phyloP scores from a whole-genome alignment of 495 filamentous ascomycete species.

The Penicillium manginii region DNA sequence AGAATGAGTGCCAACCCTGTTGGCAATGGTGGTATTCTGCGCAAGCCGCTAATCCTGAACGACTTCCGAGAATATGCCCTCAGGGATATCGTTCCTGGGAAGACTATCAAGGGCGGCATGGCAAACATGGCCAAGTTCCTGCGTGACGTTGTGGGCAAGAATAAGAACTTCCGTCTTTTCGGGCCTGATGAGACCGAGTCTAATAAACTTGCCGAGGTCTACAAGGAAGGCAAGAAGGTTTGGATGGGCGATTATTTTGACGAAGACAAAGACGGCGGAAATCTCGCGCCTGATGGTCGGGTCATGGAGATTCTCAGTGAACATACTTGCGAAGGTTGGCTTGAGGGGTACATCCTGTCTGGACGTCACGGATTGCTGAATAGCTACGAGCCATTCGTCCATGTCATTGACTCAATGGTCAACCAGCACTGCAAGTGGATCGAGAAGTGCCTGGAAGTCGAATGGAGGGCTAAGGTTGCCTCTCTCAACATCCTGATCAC shows the following conservation, averaged over 20 bases:
- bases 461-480: conserved; percentile 68
- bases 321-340: conserved; percentile 76
- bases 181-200: conserved; percentile 78
- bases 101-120: conserved; percentile 60
- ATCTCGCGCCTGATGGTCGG: conserved; percentile 62
- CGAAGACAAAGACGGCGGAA: conserved; percentile 70
- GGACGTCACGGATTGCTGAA: conserved; percentile 74
- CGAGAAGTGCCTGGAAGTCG: conserved; percentile 72
- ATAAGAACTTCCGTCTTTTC: conserved; percentile 70
- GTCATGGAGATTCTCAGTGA: conserved; percentile 81
- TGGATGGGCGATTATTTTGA: conserved; percentile 77
- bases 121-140: conserved; percentile 65
- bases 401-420: conserved; percentile 79
- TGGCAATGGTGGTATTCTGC: conserved; percentile 66
- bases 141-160: conserved; percentile 62
- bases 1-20: conserved; percentile 77
- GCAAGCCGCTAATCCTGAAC: conserved; percentile 64
- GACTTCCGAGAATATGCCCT: conserved; percentile 67
- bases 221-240: conserved; percentile 72
- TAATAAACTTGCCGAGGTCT: conserved; percentile 70
- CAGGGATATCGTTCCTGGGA: conserved; percentile 55
- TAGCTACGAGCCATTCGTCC: conserved; percentile 78
- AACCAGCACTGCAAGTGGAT: conserved; percentile 83
- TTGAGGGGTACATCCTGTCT: conserved; percentile 73
- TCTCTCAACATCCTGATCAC: conserved; percentile 77